Evolutionary conservation across 2,329 filamentous ascomycete genomes (phyloP).

Genomic region (Fusarium floridanum): DNA sequence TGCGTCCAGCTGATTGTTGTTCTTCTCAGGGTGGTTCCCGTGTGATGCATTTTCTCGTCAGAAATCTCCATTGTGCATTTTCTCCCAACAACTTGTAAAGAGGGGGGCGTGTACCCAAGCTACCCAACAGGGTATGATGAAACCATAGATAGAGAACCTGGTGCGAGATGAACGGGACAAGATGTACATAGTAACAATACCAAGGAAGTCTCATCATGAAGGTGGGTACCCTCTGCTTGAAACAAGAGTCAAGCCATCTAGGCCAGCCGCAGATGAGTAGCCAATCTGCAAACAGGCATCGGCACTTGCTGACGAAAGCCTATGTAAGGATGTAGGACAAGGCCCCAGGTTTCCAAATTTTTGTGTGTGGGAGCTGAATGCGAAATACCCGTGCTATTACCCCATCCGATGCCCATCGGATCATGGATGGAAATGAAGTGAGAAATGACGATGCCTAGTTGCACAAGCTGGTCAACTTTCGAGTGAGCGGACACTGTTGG

Average conservation of each 20-base stretch:
- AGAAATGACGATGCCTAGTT: not conserved
- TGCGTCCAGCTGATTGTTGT: not conserved
- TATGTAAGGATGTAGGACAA: conserved; percentile 13
- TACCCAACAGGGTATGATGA: conserved; percentile 8
- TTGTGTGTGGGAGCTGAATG: not conserved
- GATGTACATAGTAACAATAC: not conserved
- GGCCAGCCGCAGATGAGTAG: not conserved
- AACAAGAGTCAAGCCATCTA: not conserved
- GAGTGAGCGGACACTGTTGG: not conserved
- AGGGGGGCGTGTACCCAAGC: conserved; percentile 12
- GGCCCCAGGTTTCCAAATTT: not conserved
- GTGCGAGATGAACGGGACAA: not conserved
- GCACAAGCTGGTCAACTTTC: not conserved
- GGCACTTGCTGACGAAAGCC: conserved; percentile 29
- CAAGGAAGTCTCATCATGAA: conserved; percentile 5
- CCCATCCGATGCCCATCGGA: not conserved
- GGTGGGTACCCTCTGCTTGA: conserved; percentile 9
- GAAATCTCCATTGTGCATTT: not conserved
- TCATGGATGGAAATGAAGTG: conserved; percentile 2
- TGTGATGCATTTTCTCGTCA: not conserved
- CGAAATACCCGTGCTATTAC: conserved; percentile 5
- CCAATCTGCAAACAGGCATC: conserved; percentile 15
- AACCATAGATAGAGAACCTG: conserved; percentile 14
- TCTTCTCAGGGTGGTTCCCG: not conserved
- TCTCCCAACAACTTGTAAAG: conserved; percentile 6